Percentiles rank a stretch among this genome's conserved stretches.
Conservation (phyloP, 208 protist species). For the Crithidia thermophila region DNA sequence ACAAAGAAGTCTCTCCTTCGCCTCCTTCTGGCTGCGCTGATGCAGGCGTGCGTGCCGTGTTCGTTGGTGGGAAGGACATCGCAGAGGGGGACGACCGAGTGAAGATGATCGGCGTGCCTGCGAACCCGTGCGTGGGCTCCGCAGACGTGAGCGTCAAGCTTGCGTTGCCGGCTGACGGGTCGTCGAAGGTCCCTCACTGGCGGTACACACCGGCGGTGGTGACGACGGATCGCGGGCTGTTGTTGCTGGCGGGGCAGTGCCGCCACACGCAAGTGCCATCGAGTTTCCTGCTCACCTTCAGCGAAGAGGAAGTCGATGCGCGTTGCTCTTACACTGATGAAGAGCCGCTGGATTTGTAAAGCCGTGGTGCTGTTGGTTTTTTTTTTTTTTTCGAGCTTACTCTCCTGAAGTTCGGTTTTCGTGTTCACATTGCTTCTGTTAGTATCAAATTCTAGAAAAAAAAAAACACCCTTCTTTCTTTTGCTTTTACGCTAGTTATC, state of each 20-base stretch:
- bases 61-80: slow-evolving; percentile 72
- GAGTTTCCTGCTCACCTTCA: slow-evolving; percentile 33
- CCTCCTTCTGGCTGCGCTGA: slow-evolving; percentile 3
- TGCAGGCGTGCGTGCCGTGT: slow-evolving; percentile 34
- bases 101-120: slow-evolving; percentile 33
- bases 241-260: slow-evolving; percentile 71
- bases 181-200: slow-evolving; percentile 48
- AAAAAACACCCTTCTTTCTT: slow-evolving; percentile 9
- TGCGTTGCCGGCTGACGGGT: slow-evolving; percentile 7
- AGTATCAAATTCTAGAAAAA: neutral
- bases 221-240: slow-evolving; percentile 34
- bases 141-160: slow-evolving; percentile 2
- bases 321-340: neutral
- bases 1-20: neutral
- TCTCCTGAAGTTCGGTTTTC: neutral
- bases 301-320: neutral
- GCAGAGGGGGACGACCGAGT: slow-evolving; percentile 62
- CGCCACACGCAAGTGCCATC: slow-evolving; percentile 56
- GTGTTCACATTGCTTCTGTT: neutral
- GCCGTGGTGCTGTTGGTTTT: neutral
- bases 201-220: slow-evolving; percentile 64
- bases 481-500: neutral
- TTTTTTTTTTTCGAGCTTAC: neutral
- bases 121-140: neutral
- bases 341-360: too few relatives aligned